phyloP scores from a whole-genome alignment of 2,329 filamentous ascomycete species.

The Tricladium varicosporioides region DNA sequence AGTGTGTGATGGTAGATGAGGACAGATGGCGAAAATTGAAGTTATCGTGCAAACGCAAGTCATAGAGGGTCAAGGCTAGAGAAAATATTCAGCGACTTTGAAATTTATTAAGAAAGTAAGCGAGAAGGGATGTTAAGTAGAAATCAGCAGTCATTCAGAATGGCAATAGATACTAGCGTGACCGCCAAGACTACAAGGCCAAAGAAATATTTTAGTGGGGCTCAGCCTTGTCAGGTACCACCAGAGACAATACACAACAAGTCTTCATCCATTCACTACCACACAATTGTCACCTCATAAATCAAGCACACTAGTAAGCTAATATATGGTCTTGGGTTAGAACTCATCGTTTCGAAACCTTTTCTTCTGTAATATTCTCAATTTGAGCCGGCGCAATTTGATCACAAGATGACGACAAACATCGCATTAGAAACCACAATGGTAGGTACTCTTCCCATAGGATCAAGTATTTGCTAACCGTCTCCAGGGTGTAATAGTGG shows the following conservation, averaged over 20 bases:
- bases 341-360: too few relatives aligned
- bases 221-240: constrained; percentile 24
- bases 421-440: constrained; percentile 83
- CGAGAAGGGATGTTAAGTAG: too few relatives aligned
- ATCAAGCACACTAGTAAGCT: too few relatives aligned
- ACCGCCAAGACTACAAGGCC: background rate
- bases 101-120: background rate
- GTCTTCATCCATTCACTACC: background rate
- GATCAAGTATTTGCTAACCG: constrained; percentile 5
- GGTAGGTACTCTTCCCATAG: constrained; percentile 39
- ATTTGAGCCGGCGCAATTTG: constrained; percentile 11
- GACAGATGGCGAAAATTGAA: background rate
- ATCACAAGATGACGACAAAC: constrained; percentile 65
- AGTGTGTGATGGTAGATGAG: background rate
- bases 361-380: too few relatives aligned
- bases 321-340: too few relatives aligned
- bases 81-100: too few relatives aligned
- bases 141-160: too few relatives aligned
- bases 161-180: too few relatives aligned
- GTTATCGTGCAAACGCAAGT: background rate
- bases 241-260: constrained; percentile 14
- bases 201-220: constrained; percentile 1
- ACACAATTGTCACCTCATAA: too few relatives aligned
- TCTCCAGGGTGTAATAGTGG: constrained; percentile 70
- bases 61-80: too few relatives aligned